Evolutionary conservation across 2,329 filamentous ascomycete species (phyloP), one percentile per base, ranked within the genome.

Genomic region (Coleophoma eucalyptorum): DNA sequence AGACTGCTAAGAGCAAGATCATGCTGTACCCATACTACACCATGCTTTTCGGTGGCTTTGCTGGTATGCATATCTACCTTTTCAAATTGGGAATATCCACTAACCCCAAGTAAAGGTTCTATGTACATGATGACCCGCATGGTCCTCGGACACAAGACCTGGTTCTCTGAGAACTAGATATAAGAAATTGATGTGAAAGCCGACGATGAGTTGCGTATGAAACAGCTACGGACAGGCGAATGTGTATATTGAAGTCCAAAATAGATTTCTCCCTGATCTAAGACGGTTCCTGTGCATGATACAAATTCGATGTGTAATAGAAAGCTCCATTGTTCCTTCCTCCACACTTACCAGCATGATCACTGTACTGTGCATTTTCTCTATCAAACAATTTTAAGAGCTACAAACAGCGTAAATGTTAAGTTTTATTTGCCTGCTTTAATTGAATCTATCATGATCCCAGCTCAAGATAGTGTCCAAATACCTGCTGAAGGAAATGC

Each of bases 131-230:
- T 87, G 75, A 73, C 78, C 69, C 86, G 89, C 68, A 83, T 88
- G 75, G 74, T 88, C 58, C 67, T 84, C 56, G 89, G 89, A 65
- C 82, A 92, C 79, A 92, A 90, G 81, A 89, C 84, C 55, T 91
- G 84, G 84, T 89, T 83, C 64, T 73, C 77, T 66, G 77, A 80
- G 70, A 65, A 72, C 58, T 83, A 78, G 66, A 60, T 46, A 33
- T 13, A 38, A 31, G 26, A 31, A 40, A 13, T 49, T 16, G 16
- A 48, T 3, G 18, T 13, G 35, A 34, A 15, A 35, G 43, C 21
- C 34, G 15, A 38, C 40, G 16, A 18, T 50, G 26, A 46, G 44
- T 34, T 3, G 41, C 34, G 11, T 41, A 32, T 45, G 44, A 21
- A 55, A 13, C 37, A 32, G 26, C 31, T 33, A 44, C 31, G 43